These are phyloP conservation scores for Xylaria sp. DNA, from an alignment of 2,329 filamentous ascomycete species.

Conservation along the genomic window DNA sequence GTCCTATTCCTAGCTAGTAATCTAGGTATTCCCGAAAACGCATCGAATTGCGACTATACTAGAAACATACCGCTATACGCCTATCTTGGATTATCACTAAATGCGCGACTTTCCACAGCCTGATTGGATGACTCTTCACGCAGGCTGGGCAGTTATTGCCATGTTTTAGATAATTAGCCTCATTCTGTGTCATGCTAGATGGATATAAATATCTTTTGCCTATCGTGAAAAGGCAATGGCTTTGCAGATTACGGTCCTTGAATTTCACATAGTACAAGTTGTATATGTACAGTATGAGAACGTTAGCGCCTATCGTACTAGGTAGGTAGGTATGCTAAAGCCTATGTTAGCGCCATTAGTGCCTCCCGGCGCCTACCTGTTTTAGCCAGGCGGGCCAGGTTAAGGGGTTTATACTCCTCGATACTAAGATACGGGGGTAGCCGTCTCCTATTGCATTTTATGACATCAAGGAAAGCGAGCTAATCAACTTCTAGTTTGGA, in stretches of 20 bases:
- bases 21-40: not conserved
- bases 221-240: not conserved
- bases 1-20: no score
- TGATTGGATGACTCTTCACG: no score
- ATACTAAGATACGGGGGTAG: not conserved
- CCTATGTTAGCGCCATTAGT: not conserved
- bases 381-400: no score
- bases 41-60: no score
- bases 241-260: not conserved
- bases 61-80: no score
- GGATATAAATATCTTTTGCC: not conserved
- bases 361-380: not conserved
- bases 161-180: not conserved
- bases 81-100: no score
- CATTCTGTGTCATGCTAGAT: not conserved
- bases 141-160: no score
- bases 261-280: not conserved
- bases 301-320: no score
- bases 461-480: not conserved
- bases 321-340: not conserved
- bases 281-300: not conserved
- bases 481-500: not conserved
- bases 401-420: no score
- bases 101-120: no score
- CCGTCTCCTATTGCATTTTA: not conserved